These are phyloP conservation scores for Cordyceps pruinosa DNA, from an alignment of 2,329 filamentous ascomycete species.

Conservation along the genomic window DNA sequence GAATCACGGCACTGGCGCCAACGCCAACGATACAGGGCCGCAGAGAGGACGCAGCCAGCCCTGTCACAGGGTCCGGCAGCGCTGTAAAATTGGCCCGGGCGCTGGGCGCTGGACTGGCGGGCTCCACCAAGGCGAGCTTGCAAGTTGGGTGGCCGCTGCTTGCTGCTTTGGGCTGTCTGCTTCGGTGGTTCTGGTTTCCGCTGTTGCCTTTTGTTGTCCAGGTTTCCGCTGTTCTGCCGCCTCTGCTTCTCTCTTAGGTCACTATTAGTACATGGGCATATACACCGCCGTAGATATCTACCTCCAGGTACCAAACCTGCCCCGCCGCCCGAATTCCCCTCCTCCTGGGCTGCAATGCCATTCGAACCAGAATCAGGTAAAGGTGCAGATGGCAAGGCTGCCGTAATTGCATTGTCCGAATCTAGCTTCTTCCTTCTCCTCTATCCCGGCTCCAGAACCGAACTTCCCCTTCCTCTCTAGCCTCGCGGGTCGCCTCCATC, in stretches of 20 bases:
- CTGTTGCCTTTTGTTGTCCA: too few species aligned
- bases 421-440: background rate
- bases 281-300: too few species aligned
- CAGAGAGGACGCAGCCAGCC: background rate
- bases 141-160: too few species aligned
- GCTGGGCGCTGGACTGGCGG: background rate
- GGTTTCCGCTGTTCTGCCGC: too few species aligned
- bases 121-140: background rate
- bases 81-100: background rate
- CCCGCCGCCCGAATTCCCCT: background rate
- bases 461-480: constrained; percentile 4
- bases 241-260: too few species aligned
- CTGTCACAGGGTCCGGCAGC: background rate
- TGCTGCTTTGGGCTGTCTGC: too few species aligned
- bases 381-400: background rate
- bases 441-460: background rate
- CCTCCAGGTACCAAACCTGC: too few species aligned
- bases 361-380: background rate
- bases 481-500: background rate
- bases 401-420: background rate
- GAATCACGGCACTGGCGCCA: background rate
- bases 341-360: background rate
- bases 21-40: background rate
- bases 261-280: too few species aligned
- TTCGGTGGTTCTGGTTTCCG: too few species aligned